phyloP scores from a whole-genome alignment of 2,329 filamentous ascomycete genomes.

The Colletotrichum sidae region DNA sequence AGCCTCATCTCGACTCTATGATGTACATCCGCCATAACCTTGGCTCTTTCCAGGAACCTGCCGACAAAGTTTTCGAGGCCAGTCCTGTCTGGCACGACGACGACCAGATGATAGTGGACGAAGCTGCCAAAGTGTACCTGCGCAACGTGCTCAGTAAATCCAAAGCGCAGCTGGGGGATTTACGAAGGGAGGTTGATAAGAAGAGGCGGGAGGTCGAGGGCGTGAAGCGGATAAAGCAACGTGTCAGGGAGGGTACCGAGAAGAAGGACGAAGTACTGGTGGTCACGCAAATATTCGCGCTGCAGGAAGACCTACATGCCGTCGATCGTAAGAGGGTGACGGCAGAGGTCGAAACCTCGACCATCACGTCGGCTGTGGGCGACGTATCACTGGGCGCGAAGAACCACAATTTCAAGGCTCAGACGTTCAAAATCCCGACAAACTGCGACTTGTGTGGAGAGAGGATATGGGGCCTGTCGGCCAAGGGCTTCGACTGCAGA shows the following conservation, averaged over 20 bases:
- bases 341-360: slow-evolving; percentile 92
- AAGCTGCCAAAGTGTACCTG: slow-evolving; percentile 87
- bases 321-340: slow-evolving; percentile 86
- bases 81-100: slow-evolving; percentile 98
- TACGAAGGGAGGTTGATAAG: slow-evolving; percentile 86
- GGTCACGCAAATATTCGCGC: slow-evolving; percentile 82
- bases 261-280: slow-evolving; percentile 90
- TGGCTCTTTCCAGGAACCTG: slow-evolving; percentile 82
- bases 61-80: slow-evolving; percentile 88
- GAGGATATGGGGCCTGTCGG: slow-evolving; percentile 95
- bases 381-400: slow-evolving; percentile 93
- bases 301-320: slow-evolving; percentile 88
- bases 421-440: slow-evolving; percentile 98
- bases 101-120: slow-evolving; percentile 85
- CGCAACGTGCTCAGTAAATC: slow-evolving; percentile 93
- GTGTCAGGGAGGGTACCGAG: slow-evolving; percentile 84
- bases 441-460: slow-evolving; percentile 98
- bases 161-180: slow-evolving; percentile 83
- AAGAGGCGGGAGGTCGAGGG: slow-evolving; percentile 88
- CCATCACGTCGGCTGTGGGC: slow-evolving; percentile 90
- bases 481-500: slow-evolving; percentile 95
- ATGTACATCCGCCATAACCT: slow-evolving; percentile 98
- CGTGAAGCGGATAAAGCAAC: slow-evolving; percentile 78
- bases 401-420: slow-evolving; percentile 98
- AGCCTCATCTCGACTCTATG: slow-evolving; percentile 90